phyloP scores from a whole-genome alignment of 108 stramenopile species.

The Skeletonema tropicum region DNA sequence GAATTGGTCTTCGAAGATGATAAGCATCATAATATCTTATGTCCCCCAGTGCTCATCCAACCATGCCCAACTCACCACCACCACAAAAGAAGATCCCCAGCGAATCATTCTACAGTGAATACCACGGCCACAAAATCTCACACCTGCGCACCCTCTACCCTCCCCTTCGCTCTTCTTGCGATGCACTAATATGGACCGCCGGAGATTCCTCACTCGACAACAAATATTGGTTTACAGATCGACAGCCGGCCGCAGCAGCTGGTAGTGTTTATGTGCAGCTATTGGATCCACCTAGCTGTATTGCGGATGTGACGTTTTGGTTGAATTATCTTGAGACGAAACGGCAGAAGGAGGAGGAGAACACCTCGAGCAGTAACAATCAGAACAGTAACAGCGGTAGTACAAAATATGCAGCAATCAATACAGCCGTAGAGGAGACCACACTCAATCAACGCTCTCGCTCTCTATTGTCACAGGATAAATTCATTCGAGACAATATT shows the following conservation, averaged over 20 bases:
- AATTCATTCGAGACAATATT: conserved; percentile 81
- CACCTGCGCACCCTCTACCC: conserved; percentile 64
- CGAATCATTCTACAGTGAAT: conserved; percentile 69
- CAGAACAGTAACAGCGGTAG: neutral
- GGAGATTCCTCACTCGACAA: conserved; percentile 82
- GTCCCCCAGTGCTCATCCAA: no score
- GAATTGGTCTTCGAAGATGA: no score
- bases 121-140: conserved; percentile 72
- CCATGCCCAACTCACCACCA: neutral
- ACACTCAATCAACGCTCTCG: conserved; percentile 69
- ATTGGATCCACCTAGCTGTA: conserved; percentile 62
- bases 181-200: conserved; percentile 73
- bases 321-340: conserved; percentile 47
- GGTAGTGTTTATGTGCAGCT: conserved; percentile 44
- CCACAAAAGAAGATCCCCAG: conserved; percentile 39
- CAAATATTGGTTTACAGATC: conserved; percentile 61
- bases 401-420: conserved; percentile 61
- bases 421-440: conserved; percentile 84
- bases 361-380: neutral
- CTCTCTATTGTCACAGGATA: conserved; percentile 70
- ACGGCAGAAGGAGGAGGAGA: neutral
- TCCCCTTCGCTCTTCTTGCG: conserved; percentile 51
- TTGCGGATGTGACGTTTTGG: conserved; percentile 85
- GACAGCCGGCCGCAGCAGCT: conserved; percentile 58
- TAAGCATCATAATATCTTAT: no score